Evolutionary conservation across 495 filamentous ascomycete species (phyloP).

Genomic region (Eremomyces bilateralis): DNA sequence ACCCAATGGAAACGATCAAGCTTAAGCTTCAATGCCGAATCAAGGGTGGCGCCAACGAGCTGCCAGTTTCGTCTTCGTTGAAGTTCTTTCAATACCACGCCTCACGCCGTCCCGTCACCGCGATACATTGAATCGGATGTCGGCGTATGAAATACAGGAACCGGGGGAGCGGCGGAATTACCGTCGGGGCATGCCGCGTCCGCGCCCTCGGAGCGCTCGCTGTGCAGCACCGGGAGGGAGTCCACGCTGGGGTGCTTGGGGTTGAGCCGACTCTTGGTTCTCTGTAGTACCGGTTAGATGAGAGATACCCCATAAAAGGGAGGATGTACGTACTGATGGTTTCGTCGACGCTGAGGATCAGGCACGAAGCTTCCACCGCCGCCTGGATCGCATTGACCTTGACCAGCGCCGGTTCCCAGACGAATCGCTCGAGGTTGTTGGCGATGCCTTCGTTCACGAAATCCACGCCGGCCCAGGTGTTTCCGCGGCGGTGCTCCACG

Average conservation of each 20-base stretch:
- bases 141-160: too few species aligned
- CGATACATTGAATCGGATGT: too few species aligned
- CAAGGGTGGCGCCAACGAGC: too few species aligned
- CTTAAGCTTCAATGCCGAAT: too few species aligned
- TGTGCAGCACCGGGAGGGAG: constrained; percentile 86
- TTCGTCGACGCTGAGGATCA: constrained; percentile 93
- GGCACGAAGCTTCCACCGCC: constrained; percentile 78
- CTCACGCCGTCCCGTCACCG: too few species aligned
- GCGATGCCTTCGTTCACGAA: constrained; percentile 77
- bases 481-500: constrained; percentile 81
- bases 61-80: too few species aligned
- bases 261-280: constrained; percentile 73
- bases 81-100: too few species aligned
- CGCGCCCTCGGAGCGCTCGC: constrained; percentile 48
- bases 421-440: constrained; percentile 82
- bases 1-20: too few species aligned
- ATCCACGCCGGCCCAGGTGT: constrained; percentile 88
- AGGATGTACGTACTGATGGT: constrained; percentile 48
- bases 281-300: constrained; percentile 17
- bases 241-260: constrained; percentile 54
- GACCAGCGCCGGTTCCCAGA: constrained; percentile 90
- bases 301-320: not conserved
- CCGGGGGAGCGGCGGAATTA: too few species aligned
- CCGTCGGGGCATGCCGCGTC: constrained; percentile 78
- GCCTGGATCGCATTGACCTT: constrained; percentile 97